Evolutionary conservation across 2,329 filamentous ascomycete species (phyloP), one percentile per base, ranked within the genome.

Genomic region (Colletotrichum sp.): DNA sequence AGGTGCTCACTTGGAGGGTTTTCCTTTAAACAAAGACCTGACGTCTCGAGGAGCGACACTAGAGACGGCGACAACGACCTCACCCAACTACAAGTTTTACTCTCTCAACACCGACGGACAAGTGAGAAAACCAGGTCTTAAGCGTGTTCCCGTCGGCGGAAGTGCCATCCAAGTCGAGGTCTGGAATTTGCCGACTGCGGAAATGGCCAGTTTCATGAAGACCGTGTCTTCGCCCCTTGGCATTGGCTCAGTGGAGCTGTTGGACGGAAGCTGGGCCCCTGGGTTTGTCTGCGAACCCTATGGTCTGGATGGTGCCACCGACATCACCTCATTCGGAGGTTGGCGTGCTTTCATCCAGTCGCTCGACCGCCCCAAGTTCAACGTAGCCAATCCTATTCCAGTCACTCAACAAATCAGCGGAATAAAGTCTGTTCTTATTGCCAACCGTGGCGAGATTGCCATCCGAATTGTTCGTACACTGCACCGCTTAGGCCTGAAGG

Each of bases 391-490:
- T 8, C 9, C 8, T 2, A 26, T 68, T 13, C 12, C 21, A 59
- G 0, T 28, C 55, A 52, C n/a, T 52, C 44, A 52, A 24, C n/a
- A 34, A 30, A 16, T 24, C 10, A 21, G 36, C 57, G 5, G 39
- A 6, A 80, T 84, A 16, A 81, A 79, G 6, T 81, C 76, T 13
- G 79, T 85, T n/a, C 87, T 95, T 1, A 94, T 95, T 78, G 94
- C 94, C 12, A 96, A 95, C 81, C 89, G 94, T 78, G 94, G 93
- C 77, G 93, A 95, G 80, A 95, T 95, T 78, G 94, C 94, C 26
- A 86, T 95, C 83, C 91, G 94, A 72, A 93, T 95, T 52, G 91
- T 93, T 77, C 87, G 89, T 63, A 95, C 94, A 21, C 91, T 94
- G 21, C 88, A 90, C 18, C 89, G 92, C 77, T 90, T 94, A 81